A percentile compares a stretch with the other conserved stretches of the same genome.
Evolutionary conservation across 2,329 filamentous ascomycete species (phyloP).

Genomic region (Xylariaceae sp.): DNA sequence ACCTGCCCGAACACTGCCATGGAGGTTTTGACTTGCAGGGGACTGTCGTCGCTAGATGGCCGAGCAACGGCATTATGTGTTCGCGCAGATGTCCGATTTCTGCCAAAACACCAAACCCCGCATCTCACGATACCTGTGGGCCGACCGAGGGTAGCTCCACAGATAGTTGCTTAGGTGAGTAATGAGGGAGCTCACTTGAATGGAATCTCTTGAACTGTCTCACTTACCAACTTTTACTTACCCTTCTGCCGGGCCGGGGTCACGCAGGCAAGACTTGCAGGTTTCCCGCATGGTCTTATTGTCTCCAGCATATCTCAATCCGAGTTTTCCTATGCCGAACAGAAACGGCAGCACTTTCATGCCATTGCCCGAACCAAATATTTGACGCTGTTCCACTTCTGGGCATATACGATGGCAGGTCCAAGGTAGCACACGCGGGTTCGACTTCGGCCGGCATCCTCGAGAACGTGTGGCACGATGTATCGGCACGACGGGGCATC

Average conservation of each 20-base stretch:
- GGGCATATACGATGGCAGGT: background rate
- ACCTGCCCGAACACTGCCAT: no score
- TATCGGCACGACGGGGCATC: background rate
- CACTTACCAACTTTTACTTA: background rate
- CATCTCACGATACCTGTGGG: no score
- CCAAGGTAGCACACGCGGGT: background rate
- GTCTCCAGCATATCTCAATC: background rate
- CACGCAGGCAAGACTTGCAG: no score
- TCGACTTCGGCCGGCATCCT: background rate
- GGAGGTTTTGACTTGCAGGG: no score
- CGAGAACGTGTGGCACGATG: background rate
- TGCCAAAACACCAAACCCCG: no score
- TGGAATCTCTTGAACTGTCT: background rate
- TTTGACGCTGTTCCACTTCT: background rate
- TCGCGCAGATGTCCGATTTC: no score
- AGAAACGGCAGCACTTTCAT: background rate
- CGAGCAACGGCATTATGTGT: no score
- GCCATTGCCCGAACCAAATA: background rate
- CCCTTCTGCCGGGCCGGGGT: background rate
- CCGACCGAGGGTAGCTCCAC: no score
- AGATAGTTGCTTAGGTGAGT: no score
- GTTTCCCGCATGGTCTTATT: background rate
- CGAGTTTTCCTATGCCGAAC: background rate
- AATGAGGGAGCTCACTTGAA: no score
- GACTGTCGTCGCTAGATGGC: no score